Percentiles rank a stretch among this genome's conserved stretches.
Conservation (phyloP, 306 rosid species). For the Glycine soja region DNA sequence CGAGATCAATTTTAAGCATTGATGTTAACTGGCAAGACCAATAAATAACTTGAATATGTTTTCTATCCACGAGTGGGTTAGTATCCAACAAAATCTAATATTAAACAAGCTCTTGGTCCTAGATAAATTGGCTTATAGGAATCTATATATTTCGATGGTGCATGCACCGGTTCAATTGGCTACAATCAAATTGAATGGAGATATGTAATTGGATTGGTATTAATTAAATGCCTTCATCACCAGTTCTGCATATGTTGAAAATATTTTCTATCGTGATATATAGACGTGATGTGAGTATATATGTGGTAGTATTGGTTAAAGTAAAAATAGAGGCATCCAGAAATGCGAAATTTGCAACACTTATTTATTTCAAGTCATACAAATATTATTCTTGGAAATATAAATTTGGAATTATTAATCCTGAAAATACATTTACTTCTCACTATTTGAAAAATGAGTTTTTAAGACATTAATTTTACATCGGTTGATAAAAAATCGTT, state of each 20-base stretch:
- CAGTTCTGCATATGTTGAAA: neutral
- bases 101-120: constrained; percentile 37
- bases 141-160: constrained; percentile 27
- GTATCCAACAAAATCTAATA: constrained; percentile 54
- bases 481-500: too few relatives aligned
- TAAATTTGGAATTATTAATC: too few relatives aligned
- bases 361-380: too few relatives aligned
- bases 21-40: constrained; percentile 37
- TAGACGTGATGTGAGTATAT: constrained; percentile 19
- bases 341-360: neutral
- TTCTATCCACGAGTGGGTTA: constrained; percentile 54
- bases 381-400: too few relatives aligned
- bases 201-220: constrained; percentile 29
- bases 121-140: constrained; percentile 28
- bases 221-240: neutral
- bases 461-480: too few relatives aligned
- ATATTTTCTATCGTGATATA: neutral
- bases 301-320: neutral
- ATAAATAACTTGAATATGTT: constrained; percentile 18
- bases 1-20: constrained; percentile 10
- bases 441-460: too few relatives aligned
- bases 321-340: neutral
- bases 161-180: constrained; percentile 38
- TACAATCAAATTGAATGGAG: constrained; percentile 40
- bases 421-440: too few relatives aligned